phyloP scores from a whole-genome alignment of 345 rosid species.

The Stellera chamaejasme region DNA sequence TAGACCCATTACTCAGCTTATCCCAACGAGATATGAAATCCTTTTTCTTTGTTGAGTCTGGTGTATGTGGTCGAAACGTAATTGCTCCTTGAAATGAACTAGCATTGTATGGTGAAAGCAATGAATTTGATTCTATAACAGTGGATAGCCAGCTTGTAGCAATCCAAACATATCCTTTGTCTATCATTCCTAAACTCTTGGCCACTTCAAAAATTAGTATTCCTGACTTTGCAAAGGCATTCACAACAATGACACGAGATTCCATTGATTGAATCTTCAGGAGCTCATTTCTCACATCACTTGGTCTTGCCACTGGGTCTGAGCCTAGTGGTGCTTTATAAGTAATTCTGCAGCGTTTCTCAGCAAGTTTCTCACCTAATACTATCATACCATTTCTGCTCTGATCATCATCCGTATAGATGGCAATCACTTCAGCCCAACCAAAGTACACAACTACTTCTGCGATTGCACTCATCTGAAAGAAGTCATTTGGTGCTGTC shows the following conservation, averaged over 20 bases:
- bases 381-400: slow-evolving; percentile 59
- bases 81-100: slow-evolving; percentile 51
- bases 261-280: slow-evolving; percentile 58
- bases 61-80: slow-evolving; percentile 63
- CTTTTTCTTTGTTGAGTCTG: slow-evolving; percentile 50
- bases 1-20: slow-evolving; percentile 54
- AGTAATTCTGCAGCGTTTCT: slow-evolving; percentile 57
- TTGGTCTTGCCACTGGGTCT: slow-evolving; percentile 36
- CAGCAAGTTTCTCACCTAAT: slow-evolving; percentile 61
- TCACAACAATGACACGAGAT: slow-evolving; percentile 62
- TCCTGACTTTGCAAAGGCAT: slow-evolving; percentile 50
- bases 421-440: slow-evolving; percentile 62
- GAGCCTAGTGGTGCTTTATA: slow-evolving; percentile 72
- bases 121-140: slow-evolving; percentile 50
- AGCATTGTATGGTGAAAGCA: slow-evolving; percentile 20
- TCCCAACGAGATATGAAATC: slow-evolving; percentile 62
- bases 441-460: slow-evolving; percentile 59
- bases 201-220: slow-evolving; percentile 62
- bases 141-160: slow-evolving; percentile 76
- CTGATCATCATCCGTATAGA: slow-evolving; percentile 75
- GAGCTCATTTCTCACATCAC: slow-evolving; percentile 35
- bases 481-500: slow-evolving; percentile 81
- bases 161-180: slow-evolving; percentile 79
- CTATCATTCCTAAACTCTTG: slow-evolving; percentile 69
- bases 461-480: slow-evolving; percentile 76